Evolutionary conservation across 2,329 filamentous ascomycete species (phyloP).

Genomic region (Calonectria hawksworthii): DNA sequence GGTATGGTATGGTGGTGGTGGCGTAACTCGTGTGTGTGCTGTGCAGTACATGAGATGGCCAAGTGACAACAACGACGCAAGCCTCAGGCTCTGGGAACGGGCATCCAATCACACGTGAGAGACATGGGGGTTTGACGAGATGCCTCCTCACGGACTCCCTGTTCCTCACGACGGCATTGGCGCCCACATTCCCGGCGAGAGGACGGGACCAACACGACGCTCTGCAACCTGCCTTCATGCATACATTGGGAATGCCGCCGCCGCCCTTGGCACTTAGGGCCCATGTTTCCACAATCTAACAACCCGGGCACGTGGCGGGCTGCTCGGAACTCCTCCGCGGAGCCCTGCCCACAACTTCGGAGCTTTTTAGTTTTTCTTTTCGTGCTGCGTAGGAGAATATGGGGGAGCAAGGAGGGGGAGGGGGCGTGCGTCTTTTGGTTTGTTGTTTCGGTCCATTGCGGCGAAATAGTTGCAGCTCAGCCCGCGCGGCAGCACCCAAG

Average conservation of each 20-base stretch:
- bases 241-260: background rate
- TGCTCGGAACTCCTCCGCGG: constrained; percentile 22
- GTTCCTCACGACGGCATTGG: constrained; percentile 12
- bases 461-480: constrained; percentile 1
- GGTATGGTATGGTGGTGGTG: constrained; percentile 12
- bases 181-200: constrained; percentile 17
- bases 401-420: background rate
- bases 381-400: background rate
- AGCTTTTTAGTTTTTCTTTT: background rate
- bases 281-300: constrained; percentile 1
- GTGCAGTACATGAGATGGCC: background rate
- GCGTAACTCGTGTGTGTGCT: background rate
- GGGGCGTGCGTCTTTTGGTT: background rate
- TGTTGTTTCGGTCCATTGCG: background rate
- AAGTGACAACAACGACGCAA: background rate
- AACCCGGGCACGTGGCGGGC: constrained; percentile 18
- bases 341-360: background rate
- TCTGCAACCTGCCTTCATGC: background rate
- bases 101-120: background rate
- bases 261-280: background rate
- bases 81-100: background rate
- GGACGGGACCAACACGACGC: background rate
- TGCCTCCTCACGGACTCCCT: constrained; percentile 13
- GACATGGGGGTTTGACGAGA: background rate
- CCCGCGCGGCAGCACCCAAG: background rate